Base-by-base conservation (phyloP, 129 eudicot species). In the Saussurea involucrata region DNA sequence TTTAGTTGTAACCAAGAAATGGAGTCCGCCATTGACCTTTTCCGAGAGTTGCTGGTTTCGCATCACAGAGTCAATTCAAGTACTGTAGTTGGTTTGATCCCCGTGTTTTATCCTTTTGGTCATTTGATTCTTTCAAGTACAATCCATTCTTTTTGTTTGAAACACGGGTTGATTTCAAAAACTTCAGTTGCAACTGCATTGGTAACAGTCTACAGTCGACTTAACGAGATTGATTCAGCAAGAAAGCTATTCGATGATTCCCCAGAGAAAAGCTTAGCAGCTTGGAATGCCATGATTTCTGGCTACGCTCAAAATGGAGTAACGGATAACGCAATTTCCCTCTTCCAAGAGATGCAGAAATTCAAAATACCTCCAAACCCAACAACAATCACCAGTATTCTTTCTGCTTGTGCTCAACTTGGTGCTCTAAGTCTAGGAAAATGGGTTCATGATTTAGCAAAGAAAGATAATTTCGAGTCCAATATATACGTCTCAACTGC, bases 271-370 rank as follows among this genome's bases (percentile, higher is more conserved):
- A 85, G 90, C 78, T 73, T 95, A 66, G 92, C 88, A 17, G 85
- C 96, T 66, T 95, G 99, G 97, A 92, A 95, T 57, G 94, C 99
- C 37, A 95, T 95, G 99, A 92, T 95, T 27, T 95, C 99, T 6
- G 99, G 97, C 57, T 90, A 95, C 74, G 88, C 99, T 24, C 99
- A 95, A 71, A 92, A 92, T 83, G 99, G 99, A 31, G 58, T 85
- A 27, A 88, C 96, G 7, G 90, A 90, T 65, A 84, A 66, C 82
- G 99, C 99, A 13, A 82, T 92, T 33, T 74, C 92, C 17, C 92
- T 95, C 9, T 90, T 95, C 70, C 89, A 78, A 6, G 87, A 95
- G 73, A 95, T 95, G 97, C 92, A 95, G 81, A 61, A 18, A 13
- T 70, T 84, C 34, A 84, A 79, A 44, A 82, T 95, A 36, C 78